phyloP scores from a whole-genome alignment of 2,329 filamentous ascomycete species.

The Septoria linicola region DNA sequence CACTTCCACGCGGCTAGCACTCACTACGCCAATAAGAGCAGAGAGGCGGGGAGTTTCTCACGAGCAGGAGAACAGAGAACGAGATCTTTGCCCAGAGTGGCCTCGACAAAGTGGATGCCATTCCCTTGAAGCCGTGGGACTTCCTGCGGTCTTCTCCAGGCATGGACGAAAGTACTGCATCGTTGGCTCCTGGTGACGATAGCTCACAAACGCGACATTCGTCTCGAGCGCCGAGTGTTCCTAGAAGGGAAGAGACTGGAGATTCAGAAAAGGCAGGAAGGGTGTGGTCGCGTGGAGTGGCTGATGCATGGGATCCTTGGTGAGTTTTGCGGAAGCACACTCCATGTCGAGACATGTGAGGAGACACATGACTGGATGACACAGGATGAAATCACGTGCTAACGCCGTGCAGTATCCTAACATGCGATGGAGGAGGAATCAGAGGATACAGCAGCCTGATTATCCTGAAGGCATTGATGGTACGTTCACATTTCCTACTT shows the following conservation, averaged over 20 bases:
- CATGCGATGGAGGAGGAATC: conserved; percentile 52
- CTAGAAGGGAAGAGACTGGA: conserved; percentile 35
- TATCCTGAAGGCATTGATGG: conserved; percentile 50
- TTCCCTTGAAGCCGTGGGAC: conserved; percentile 36
- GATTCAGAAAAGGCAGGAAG: conserved; percentile 45
- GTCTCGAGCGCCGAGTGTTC: conserved; percentile 30
- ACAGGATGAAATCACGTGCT: too few relatives aligned
- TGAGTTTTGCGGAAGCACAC: too few relatives aligned
- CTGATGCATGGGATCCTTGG: conserved; percentile 51
- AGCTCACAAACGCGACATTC: conserved; percentile 25
- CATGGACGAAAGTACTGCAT: conserved; percentile 29
- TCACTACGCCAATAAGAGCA: not conserved
- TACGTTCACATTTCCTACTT: too few relatives aligned
- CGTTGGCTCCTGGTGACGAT: conserved; percentile 19
- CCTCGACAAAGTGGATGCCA: conserved; percentile 36
- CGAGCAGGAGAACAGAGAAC: not conserved
- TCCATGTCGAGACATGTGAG: too few relatives aligned
- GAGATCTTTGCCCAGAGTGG: conserved; percentile 16
- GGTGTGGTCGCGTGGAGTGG: conserved; percentile 44
- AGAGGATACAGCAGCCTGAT: conserved; percentile 52
- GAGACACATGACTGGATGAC: too few relatives aligned
- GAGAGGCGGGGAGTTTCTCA: not conserved
- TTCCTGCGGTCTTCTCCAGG: conserved; percentile 28
- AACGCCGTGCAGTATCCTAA: too few relatives aligned
- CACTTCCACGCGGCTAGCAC: too few relatives aligned